Evolutionary conservation across 257 asterid species (phyloP).

Genomic region (Prunella vulgaris): DNA sequence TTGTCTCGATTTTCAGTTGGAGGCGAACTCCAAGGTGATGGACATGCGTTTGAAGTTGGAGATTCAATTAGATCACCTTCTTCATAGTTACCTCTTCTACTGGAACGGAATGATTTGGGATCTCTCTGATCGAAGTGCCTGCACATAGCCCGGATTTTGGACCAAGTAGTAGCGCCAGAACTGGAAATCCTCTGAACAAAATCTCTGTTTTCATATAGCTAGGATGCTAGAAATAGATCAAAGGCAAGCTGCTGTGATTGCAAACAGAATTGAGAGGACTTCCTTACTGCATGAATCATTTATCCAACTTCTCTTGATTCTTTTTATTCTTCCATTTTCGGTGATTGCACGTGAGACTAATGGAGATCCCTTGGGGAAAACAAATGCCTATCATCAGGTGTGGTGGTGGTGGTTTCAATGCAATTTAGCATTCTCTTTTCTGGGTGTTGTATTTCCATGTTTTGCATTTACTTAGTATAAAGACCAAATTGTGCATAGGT

Average conservation of each 20-base stretch:
- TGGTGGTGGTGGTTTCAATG: no score
- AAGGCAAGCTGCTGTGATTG: slow-evolving; percentile 22
- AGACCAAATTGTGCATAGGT: no score
- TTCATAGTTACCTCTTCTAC: not conserved
- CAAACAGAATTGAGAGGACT: slow-evolving; percentile 18
- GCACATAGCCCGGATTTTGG: slow-evolving; percentile 24
- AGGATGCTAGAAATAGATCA: slow-evolving; percentile 21
- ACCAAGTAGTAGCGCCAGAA: slow-evolving; percentile 17
- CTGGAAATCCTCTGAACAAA: slow-evolving; percentile 14
- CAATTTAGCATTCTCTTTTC: no score
- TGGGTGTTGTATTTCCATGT: no score
- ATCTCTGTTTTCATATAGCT: slow-evolving; percentile 27
- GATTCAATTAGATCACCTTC: not conserved
- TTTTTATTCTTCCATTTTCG: not conserved
- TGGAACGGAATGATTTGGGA: not conserved
- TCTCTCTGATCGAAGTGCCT: slow-evolving; percentile 27
- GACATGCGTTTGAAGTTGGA: not conserved
- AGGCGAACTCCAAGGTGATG: not conserved
- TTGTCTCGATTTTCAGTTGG: not conserved
- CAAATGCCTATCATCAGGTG: no score
- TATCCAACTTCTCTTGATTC: no score
- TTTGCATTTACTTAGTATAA: no score
- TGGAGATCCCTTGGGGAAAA: slow-evolving; percentile 38
- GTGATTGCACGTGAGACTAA: slow-evolving; percentile 36
- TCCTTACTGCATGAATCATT: no score